Conservation (phyloP, 2,329 filamentous ascomycete genomes). For the Chrysoporthe austroafricana region DNA sequence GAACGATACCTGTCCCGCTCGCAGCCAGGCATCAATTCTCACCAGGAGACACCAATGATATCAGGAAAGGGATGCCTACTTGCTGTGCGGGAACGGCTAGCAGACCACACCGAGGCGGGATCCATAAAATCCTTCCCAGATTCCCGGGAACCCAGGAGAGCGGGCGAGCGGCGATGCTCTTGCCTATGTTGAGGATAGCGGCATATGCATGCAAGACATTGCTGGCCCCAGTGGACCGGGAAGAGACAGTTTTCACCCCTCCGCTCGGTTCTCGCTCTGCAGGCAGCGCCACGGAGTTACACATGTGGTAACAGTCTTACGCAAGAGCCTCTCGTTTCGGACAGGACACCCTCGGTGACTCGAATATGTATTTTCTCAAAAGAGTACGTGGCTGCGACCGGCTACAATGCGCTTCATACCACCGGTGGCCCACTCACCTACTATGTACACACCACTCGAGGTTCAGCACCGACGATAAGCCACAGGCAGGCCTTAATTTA, state of each 20-base stretch:
- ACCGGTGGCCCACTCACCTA: background rate
- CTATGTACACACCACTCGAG: background rate
- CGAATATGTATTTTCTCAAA: background rate
- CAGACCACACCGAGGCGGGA: slow-evolving; percentile 13
- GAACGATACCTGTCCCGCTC: no score
- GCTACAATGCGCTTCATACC: background rate
- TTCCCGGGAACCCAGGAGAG: slow-evolving; percentile 22
- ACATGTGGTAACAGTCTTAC: background rate
- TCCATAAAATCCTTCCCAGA: slow-evolving; percentile 28
- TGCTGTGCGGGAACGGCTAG: background rate
- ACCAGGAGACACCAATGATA: background rate
- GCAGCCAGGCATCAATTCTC: background rate
- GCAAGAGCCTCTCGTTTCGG: background rate
- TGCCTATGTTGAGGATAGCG: slow-evolving; percentile 11
- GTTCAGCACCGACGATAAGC: slow-evolving; percentile 13
- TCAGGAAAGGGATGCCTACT: background rate
- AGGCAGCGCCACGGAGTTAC: background rate
- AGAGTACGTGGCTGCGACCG: background rate
- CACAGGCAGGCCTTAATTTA: background rate
- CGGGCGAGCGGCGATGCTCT: background rate
- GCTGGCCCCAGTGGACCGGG: slow-evolving; percentile 25
- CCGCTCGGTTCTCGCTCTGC: slow-evolving; percentile 4
- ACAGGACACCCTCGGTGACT: background rate
- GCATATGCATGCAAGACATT: slow-evolving; percentile 29
- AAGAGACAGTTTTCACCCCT: background rate